These are phyloP conservation scores for Ophiocordyceps camponoti-saundersi DNA, from an alignment of 2,329 filamentous ascomycete genomes.

Conservation along the genomic window DNA sequence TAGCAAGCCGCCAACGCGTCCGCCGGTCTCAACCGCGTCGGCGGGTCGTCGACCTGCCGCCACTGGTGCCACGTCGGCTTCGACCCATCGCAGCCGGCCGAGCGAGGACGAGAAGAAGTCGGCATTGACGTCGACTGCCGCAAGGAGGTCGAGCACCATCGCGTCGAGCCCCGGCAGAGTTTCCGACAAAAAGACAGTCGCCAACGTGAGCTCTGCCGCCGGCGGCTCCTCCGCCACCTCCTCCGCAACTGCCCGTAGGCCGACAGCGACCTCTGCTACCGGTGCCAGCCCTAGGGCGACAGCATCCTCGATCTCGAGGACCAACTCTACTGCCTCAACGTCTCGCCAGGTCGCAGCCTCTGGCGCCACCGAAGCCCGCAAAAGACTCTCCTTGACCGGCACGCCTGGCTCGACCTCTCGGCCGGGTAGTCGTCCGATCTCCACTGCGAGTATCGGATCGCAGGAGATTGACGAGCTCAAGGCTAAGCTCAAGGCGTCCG, in stretches of 20 bases:
- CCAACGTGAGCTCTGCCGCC: constrained; percentile 14
- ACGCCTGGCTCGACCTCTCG: constrained; percentile 18
- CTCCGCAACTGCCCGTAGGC: constrained; percentile 13
- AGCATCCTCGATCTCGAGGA: constrained; percentile 11
- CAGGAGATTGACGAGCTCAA: constrained; percentile 46
- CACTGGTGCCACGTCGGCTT: constrained; percentile 17
- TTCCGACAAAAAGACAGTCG: constrained; percentile 17
- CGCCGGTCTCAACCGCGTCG: constrained; percentile 19
- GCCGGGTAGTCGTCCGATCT: constrained; percentile 21
- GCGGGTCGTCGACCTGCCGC: constrained; percentile 14
- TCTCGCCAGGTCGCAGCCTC: constrained; percentile 20
- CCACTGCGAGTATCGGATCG: constrained; percentile 22
- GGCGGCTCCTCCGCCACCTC: constrained; percentile 1
- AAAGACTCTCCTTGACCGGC: constrained; percentile 36
- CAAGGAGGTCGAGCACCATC: constrained; percentile 26
- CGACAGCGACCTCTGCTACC: constrained; percentile 12
- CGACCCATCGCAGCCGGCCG: constrained; percentile 27
- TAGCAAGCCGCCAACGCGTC: constrained; percentile 31
- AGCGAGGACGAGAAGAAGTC: constrained; percentile 34
- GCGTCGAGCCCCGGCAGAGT: constrained; percentile 20
- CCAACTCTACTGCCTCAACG: constrained; percentile 12
- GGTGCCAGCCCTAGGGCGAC: constrained; percentile 20
- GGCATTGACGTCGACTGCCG: constrained; percentile 16
- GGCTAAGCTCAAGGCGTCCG: constrained; percentile 30
- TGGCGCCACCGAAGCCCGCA: constrained; percentile 29